phyloP scores from a whole-genome alignment of 2,329 filamentous ascomycete species.

The Hortaea werneckii region DNA sequence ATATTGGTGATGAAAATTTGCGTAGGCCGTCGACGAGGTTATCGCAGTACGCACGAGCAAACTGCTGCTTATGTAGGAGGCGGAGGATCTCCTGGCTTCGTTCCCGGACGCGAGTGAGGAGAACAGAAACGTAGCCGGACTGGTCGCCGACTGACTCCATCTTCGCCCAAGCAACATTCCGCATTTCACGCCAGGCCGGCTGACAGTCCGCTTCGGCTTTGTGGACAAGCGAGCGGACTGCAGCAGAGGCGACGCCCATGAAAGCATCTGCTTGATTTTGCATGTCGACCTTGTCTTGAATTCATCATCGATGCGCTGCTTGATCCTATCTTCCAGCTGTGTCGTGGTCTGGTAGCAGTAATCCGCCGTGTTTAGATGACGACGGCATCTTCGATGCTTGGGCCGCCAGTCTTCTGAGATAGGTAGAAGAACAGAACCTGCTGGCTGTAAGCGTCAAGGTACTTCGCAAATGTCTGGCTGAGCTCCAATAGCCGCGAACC shows the following conservation, averaged over 20 bases:
- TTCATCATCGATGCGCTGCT: constrained; percentile 74
- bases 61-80: constrained; percentile 79
- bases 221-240: constrained; percentile 73
- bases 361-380: constrained; percentile 91
- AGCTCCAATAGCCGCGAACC: constrained; percentile 78
- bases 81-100: constrained; percentile 65
- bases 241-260: constrained; percentile 83
- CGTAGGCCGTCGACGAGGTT: constrained; percentile 86
- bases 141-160: constrained; percentile 91
- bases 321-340: constrained; percentile 90
- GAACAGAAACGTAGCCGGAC: constrained; percentile 78
- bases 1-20: constrained; percentile 72
- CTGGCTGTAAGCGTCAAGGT: constrained; percentile 90
- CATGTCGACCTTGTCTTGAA: constrained; percentile 69
- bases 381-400: constrained; percentile 65
- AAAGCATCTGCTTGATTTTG: constrained; percentile 92
- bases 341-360: constrained; percentile 93
- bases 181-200: constrained; percentile 90
- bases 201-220: constrained; percentile 76
- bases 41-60: constrained; percentile 88
- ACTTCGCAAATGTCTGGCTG: constrained; percentile 76
- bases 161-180: constrained; percentile 86
- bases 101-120: constrained; percentile 62
- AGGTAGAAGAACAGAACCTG: constrained; percentile 73
- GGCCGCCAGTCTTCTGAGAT: constrained; percentile 47